Conservation (phyloP, 2,329 filamentous ascomycete genomes). For the Corynespora cassiicola region DNA sequence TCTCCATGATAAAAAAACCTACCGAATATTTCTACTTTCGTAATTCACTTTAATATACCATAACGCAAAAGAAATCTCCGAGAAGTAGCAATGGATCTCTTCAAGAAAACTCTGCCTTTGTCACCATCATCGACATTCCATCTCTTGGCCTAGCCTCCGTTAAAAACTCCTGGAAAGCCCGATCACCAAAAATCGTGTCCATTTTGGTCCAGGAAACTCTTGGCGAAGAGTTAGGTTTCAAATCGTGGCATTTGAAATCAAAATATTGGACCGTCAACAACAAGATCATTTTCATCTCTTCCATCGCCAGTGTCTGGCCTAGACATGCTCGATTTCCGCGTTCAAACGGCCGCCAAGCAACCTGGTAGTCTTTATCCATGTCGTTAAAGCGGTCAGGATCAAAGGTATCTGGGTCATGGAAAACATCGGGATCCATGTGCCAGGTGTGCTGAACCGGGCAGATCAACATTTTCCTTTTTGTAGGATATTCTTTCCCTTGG, state of each 20-base stretch:
- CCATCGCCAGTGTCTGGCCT: slow-evolving; percentile 25
- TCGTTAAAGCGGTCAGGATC: slow-evolving; percentile 29
- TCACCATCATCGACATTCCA: slow-evolving; percentile 40
- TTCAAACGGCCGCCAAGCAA: slow-evolving; percentile 60
- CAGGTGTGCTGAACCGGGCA: slow-evolving; percentile 45
- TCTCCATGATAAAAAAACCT: too few species aligned
- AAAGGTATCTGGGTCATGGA: slow-evolving; percentile 20
- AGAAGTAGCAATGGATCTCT: too few species aligned
- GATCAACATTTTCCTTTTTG: slow-evolving; percentile 48
- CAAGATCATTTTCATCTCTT: slow-evolving; percentile 21
- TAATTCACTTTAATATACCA: too few species aligned
- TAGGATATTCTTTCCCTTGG: slow-evolving; percentile 50
- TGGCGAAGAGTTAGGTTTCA: slow-evolving; percentile 33
- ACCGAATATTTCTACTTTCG: too few species aligned
- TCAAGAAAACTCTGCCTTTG: too few species aligned
- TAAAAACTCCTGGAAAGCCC: slow-evolving; percentile 36
- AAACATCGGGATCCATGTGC: slow-evolving; percentile 17
- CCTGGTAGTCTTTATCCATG: slow-evolving; percentile 46
- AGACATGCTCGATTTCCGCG: slow-evolving; percentile 60
- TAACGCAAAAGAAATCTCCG: too few species aligned
- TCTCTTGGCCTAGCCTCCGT: slow-evolving; percentile 40
- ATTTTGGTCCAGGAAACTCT: slow-evolving; percentile 31
- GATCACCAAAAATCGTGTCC: slow-evolving; percentile 36
- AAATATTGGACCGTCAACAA: slow-evolving; percentile 57
- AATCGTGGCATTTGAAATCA: slow-evolving; percentile 49